Conservation (phyloP, 208 protist species). For the Trichomonas gallinae region DNA sequence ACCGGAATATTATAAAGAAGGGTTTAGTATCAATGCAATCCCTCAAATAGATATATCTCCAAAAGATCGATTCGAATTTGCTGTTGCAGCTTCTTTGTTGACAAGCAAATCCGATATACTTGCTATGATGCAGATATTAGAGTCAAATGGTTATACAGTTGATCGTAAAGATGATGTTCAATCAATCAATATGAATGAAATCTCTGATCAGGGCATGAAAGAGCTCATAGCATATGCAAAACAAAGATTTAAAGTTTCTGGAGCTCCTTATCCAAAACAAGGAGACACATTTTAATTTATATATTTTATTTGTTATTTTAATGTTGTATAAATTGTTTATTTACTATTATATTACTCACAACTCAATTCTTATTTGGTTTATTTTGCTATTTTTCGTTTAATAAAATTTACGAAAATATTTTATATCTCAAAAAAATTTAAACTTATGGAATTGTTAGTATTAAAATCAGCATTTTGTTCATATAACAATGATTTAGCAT, state of each 20-base stretch:
- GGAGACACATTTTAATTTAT: not conserved
- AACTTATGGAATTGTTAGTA: too few relatives aligned
- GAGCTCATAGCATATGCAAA: not conserved
- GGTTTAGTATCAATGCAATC: not conserved
- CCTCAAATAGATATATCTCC: not conserved
- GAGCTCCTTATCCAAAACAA: not conserved
- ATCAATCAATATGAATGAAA: not conserved
- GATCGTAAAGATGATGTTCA: not conserved
- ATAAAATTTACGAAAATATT: too few relatives aligned
- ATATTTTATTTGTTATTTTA: not conserved
- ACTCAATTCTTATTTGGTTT: too few relatives aligned
- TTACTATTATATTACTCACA: not conserved
- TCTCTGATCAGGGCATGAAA: not conserved
- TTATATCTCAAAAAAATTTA: too few relatives aligned
- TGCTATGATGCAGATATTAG: not conserved
- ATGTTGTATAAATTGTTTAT: not conserved
- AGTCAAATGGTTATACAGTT: not conserved
- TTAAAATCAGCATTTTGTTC: too few relatives aligned
- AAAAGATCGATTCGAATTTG: not conserved
- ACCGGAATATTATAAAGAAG: not conserved
- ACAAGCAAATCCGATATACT: not conserved
- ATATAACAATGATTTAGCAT: too few relatives aligned
- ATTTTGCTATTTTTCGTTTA: too few relatives aligned
- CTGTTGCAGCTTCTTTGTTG: not conserved
- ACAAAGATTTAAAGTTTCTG: not conserved